Evolutionary conservation across 2,329 filamentous ascomycete genomes (phyloP).

Genomic region (Epichloe scottii): DNA sequence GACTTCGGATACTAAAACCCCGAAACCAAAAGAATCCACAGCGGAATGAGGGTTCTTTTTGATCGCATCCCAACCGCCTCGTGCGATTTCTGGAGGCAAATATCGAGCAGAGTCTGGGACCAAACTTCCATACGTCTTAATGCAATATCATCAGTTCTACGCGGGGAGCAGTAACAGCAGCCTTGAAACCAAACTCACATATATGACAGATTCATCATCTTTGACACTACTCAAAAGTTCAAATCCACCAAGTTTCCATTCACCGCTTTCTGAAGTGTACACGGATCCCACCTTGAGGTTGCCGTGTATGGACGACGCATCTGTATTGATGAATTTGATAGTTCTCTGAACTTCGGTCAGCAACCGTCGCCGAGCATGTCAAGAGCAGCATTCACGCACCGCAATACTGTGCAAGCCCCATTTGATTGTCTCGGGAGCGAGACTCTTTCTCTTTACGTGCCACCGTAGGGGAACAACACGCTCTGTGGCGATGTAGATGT

Average conservation of each 20-base stretch:
- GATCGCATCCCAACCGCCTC: constrained; percentile 81
- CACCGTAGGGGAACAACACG: constrained; percentile 75
- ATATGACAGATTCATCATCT: constrained; percentile 88
- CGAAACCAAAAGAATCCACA: constrained; percentile 79
- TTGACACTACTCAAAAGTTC: constrained; percentile 91
- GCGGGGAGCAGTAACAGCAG: neutral
- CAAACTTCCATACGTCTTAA: constrained; percentile 70
- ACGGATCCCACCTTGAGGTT: constrained; percentile 74
- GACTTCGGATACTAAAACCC: constrained; percentile 73
- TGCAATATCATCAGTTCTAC: constrained; percentile 1
- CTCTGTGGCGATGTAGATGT: constrained; percentile 95
- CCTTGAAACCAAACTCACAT: constrained; percentile 35
- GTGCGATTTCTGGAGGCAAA: constrained; percentile 74
- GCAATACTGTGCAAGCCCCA: constrained; percentile 87
- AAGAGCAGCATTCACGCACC: constrained; percentile 30
- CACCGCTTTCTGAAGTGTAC: constrained; percentile 89
- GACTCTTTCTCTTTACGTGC: constrained; percentile 77
- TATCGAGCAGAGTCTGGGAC: constrained; percentile 78
- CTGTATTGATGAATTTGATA: constrained; percentile 89
- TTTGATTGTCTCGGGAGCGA: constrained; percentile 87
- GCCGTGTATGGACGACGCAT: constrained; percentile 84
- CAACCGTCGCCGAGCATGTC: neutral
- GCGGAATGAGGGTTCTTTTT: constrained; percentile 72
- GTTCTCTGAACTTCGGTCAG: constrained; percentile 51
- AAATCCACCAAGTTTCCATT: constrained; percentile 94